Conservation (phyloP, 768 basidiomycete genomes). For the Omphalotus guepiniiformis region DNA sequence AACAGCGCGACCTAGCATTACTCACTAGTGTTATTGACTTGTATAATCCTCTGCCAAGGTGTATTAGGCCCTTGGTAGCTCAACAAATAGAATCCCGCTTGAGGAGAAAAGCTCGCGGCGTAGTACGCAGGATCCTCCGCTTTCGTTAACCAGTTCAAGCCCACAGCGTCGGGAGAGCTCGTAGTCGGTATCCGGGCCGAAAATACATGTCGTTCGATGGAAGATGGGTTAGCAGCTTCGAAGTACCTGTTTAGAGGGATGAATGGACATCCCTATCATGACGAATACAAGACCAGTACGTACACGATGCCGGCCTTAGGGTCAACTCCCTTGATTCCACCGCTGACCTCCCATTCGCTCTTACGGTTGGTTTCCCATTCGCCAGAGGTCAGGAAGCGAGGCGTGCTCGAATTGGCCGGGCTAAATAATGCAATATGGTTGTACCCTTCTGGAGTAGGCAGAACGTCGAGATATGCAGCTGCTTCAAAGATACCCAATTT, state of each 20-base stretch:
- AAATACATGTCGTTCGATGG: constrained; percentile 81
- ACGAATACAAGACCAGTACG: too few species aligned
- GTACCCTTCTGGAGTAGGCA: constrained; percentile 78
- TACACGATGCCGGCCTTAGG: constrained; percentile 64
- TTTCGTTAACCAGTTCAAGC: constrained; percentile 52
- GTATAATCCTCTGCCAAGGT: constrained; percentile 83
- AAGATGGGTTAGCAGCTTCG: constrained; percentile 76
- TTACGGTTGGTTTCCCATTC: too few species aligned
- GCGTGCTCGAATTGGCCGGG: constrained; percentile 62
- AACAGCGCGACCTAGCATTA: neutral
- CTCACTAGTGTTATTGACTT: constrained; percentile 42
- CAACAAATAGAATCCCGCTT: constrained; percentile 80
- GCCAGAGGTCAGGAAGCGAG: constrained; percentile 82
- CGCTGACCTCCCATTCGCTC: constrained; percentile 66
- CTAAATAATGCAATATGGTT: constrained; percentile 92
- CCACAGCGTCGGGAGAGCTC: constrained; percentile 27
- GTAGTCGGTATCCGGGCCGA: constrained; percentile 65
- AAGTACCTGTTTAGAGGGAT: constrained; percentile 69
- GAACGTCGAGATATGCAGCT: constrained; percentile 85
- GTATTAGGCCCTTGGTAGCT: constrained; percentile 76
- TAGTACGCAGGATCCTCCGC: constrained; percentile 45
- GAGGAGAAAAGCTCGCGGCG: constrained; percentile 73
- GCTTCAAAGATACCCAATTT: constrained; percentile 36
- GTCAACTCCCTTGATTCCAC: constrained; percentile 71
- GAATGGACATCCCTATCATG: too few species aligned